Conservation (phyloP, 2,329 filamentous ascomycete species). For the Fusarium solani-melongenae region DNA sequence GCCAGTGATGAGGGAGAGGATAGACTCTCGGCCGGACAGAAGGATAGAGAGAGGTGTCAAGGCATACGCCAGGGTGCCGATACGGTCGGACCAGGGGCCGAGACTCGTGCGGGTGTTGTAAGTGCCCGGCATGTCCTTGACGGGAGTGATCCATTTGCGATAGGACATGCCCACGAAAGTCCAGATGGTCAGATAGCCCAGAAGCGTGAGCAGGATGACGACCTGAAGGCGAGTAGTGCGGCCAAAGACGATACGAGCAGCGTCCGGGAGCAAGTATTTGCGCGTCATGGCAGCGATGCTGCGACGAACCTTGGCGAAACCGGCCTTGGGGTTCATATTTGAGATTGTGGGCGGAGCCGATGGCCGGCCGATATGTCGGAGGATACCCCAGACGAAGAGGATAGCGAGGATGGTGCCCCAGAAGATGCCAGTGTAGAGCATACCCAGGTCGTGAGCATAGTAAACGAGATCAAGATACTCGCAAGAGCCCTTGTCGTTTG, state of each 20-base stretch:
- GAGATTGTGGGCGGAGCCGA: constrained; percentile 34
- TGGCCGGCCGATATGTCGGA: constrained; percentile 40
- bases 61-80: constrained; percentile 78
- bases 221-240: constrained; percentile 76
- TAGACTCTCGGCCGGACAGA: constrained; percentile 74
- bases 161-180: constrained; percentile 77
- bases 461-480: constrained; percentile 65
- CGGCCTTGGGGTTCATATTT: constrained; percentile 38
- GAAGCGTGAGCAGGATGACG: constrained; percentile 66
- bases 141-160: constrained; percentile 75
- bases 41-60: constrained; percentile 77
- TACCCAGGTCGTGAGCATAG: constrained; percentile 58
- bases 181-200: constrained; percentile 73
- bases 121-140: constrained; percentile 64
- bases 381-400: constrained; percentile 55
- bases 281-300: constrained; percentile 56
- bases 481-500: constrained; percentile 59
- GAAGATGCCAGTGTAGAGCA: constrained; percentile 62
- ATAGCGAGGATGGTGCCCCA: constrained; percentile 60
- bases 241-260: constrained; percentile 69
- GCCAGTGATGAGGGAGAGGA: constrained; percentile 76
- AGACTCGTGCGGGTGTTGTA: constrained; percentile 74
- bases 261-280: constrained; percentile 70
- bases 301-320: constrained; percentile 44
- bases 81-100: constrained; percentile 74